Conservation (phyloP, 2,329 filamentous ascomycete species). For the Sclerotinia sclerotiorum region DNA sequence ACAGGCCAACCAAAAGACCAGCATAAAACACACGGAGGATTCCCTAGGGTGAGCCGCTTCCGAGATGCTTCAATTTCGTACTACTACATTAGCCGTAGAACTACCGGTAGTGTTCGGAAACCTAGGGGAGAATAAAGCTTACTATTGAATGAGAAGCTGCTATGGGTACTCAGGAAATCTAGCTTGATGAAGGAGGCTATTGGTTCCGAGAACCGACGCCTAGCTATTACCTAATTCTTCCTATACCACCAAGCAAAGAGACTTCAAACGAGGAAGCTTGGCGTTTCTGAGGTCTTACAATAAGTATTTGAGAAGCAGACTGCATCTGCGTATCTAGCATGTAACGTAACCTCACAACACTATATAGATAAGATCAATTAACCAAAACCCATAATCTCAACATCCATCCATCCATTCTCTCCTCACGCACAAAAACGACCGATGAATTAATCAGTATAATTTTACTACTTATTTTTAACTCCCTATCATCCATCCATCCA, state of each 20-base stretch:
- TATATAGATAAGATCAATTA: background rate
- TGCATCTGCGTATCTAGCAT: background rate
- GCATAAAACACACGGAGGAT: background rate
- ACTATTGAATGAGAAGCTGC: background rate
- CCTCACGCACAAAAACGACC: background rate
- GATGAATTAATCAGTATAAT: too few species aligned
- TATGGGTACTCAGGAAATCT: background rate
- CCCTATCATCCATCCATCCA: background rate
- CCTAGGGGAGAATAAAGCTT: too few species aligned
- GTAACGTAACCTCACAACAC: background rate
- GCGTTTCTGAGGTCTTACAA: background rate
- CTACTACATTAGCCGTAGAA: too few species aligned
- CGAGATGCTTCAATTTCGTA: background rate
- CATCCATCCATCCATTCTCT: background rate
- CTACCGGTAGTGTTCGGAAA: too few species aligned
- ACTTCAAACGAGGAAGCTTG: constrained; percentile 12
- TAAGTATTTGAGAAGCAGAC: background rate
- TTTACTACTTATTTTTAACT: too few species aligned
- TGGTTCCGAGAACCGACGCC: background rate
- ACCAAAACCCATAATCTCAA: background rate
- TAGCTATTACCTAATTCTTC: background rate
- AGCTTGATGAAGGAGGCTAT: background rate
- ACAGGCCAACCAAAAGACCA: background rate
- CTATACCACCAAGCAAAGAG: constrained; percentile 6
- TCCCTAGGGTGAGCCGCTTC: background rate